Evolutionary conservation across 225 moss, liverwort and hornwort species (phyloP).

Genomic region (Sphagnum tenellum): DNA sequence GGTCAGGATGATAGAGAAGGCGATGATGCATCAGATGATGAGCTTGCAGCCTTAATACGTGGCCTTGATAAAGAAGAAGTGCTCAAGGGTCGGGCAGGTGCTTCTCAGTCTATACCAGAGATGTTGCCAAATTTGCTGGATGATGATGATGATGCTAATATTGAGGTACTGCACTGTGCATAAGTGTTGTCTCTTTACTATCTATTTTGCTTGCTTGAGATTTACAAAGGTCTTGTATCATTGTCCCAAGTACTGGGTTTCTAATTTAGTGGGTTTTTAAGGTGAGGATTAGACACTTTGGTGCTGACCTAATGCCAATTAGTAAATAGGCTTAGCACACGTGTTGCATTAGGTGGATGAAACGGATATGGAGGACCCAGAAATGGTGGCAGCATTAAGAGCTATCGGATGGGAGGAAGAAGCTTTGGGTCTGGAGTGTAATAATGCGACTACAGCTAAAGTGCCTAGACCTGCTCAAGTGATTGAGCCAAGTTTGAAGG

Average conservation of each 20-base stretch:
- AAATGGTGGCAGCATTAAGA: slow-evolving; percentile 74
- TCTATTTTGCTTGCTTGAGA: no score
- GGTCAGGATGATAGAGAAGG: slow-evolving; percentile 54
- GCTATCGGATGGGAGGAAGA: slow-evolving; percentile 69
- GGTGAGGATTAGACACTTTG: no score
- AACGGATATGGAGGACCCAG: slow-evolving; percentile 74
- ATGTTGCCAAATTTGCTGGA: slow-evolving; percentile 32
- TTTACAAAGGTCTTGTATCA: no score
- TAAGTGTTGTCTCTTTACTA: no score
- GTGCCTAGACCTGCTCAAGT: slow-evolving; percentile 6
- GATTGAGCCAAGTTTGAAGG: slow-evolving; percentile 26
- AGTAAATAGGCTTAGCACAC: not conserved
- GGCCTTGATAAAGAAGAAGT: slow-evolving; percentile 86
- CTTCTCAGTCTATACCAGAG: slow-evolving; percentile 23
- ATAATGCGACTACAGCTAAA: slow-evolving; percentile 20
- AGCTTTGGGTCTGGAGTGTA: slow-evolving; percentile 25
- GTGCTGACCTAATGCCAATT: no score
- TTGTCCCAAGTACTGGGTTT: no score
- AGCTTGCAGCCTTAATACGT: slow-evolving; percentile 66
- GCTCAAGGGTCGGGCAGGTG: slow-evolving; percentile 17
- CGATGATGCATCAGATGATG: slow-evolving; percentile 72
- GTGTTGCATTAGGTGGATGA: slow-evolving; percentile 63
- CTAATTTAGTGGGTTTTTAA: no score
- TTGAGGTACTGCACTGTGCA: slow-evolving; percentile 40
- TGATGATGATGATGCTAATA: slow-evolving; percentile 76